phyloP scores from a whole-genome alignment of 495 filamentous ascomycete species.

The Cercophora samala region DNA sequence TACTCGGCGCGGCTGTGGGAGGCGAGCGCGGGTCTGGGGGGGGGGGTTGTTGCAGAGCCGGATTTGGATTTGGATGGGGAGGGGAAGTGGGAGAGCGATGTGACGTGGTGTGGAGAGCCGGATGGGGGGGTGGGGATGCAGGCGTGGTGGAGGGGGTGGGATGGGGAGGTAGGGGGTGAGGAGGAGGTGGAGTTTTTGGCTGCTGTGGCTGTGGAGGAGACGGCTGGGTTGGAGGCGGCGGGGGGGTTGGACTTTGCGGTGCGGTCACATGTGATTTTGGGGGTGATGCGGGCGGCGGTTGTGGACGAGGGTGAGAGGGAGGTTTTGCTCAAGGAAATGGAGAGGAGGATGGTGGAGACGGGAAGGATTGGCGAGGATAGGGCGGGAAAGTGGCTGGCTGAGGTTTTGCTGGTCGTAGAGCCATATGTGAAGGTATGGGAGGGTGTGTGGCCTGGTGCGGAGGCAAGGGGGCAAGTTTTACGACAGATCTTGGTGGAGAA shows the following conservation, averaged over 20 bases:
- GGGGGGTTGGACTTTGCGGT: conserved; percentile 6
- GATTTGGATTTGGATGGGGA: conserved; percentile 8
- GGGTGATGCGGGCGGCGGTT: conserved; percentile 12
- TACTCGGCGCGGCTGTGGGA: conserved; percentile 13
- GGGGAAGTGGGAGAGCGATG: neutral
- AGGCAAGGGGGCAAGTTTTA: conserved; percentile 9
- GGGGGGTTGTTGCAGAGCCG: conserved; percentile 10
- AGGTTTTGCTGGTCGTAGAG: conserved; percentile 11
- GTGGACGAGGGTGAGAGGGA: conserved; percentile 7
- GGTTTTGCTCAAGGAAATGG: conserved; percentile 7
- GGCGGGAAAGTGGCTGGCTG: conserved; percentile 1
- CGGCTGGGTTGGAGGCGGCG: conserved; percentile 5
- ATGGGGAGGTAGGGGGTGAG: conserved; percentile 3
- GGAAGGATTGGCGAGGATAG: neutral
- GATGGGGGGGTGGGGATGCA: neutral
- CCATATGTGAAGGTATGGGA: conserved; percentile 11
- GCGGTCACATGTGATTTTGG: conserved; percentile 8
- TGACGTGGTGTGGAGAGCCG: neutral
- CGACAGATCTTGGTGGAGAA: conserved; percentile 8
- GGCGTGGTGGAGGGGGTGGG: neutral
- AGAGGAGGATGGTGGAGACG: neutral
- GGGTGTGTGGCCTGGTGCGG: conserved; percentile 10
- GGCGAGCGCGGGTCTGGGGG: conserved; percentile 1
- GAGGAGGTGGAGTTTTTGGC: conserved; percentile 13
- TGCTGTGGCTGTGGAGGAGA: conserved; percentile 11